Percentiles rank a stretch among this genome's conserved stretches.
Evolutionary conservation across 108 stramenopile species (phyloP).

Genomic region (Discostella pseudostelligera): DNA sequence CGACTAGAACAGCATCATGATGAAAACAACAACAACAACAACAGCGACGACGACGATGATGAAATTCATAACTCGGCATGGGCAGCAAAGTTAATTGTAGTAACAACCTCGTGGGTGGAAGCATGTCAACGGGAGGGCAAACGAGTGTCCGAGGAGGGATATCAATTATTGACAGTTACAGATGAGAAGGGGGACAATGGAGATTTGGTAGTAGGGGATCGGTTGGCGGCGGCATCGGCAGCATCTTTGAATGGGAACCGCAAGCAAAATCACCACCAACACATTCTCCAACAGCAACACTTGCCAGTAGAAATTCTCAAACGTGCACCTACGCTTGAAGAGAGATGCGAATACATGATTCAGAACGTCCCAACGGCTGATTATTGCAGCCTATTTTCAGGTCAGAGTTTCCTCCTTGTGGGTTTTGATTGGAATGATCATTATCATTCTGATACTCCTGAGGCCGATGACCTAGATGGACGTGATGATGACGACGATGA

Average conservation of each 20-base stretch:
- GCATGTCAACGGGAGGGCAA: slow-evolving; percentile 23
- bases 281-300: background rate
- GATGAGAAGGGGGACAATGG: background rate
- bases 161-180: background rate
- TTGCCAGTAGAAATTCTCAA: slow-evolving; percentile 24
- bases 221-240: background rate
- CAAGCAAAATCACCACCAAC: background rate
- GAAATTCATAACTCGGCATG: background rate
- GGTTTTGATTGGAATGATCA: slow-evolving; percentile 28
- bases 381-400: slow-evolving; percentile 13
- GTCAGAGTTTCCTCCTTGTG: slow-evolving; percentile 35
- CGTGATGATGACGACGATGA: background rate
- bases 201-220: background rate
- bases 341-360: slow-evolving; percentile 31
- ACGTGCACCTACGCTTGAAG: slow-evolving; percentile 16
- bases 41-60: too few relatives aligned
- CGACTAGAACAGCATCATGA: background rate
- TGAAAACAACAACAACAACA: too few relatives aligned
- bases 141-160: slow-evolving; percentile 20
- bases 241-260: background rate
- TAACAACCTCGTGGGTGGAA: slow-evolving; percentile 36
- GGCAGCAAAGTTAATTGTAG: slow-evolving; percentile 18
- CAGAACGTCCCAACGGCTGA: background rate
- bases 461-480: background rate
- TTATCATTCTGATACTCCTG: too few relatives aligned